These are phyloP conservation scores for Earliella scabrosa DNA, from an alignment of 1,284 basidiomycete genomes.

Conservation along the genomic window DNA sequence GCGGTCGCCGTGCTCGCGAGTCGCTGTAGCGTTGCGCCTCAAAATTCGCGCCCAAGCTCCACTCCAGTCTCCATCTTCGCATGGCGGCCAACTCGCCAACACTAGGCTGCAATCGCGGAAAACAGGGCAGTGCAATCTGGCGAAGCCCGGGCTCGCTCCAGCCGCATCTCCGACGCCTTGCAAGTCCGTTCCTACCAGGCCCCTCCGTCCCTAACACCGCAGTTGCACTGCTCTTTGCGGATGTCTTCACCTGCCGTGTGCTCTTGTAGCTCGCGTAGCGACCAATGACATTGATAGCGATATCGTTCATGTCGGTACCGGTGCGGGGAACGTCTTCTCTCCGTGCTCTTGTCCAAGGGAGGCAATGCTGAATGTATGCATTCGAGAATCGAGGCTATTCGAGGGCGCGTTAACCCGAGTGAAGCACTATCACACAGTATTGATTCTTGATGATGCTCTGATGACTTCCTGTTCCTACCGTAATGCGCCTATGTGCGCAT, in stretches of 20 bases:
- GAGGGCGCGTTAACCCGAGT: not conserved
- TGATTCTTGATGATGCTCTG: not conserved
- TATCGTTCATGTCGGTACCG: not conserved
- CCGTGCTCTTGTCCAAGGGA: not conserved
- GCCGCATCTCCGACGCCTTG: not conserved
- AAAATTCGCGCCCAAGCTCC: too few relatives aligned
- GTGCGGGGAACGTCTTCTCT: not conserved
- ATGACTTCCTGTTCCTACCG: not conserved
- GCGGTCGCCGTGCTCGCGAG: too few relatives aligned
- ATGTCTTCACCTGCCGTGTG: not conserved
- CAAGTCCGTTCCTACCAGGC: not conserved
- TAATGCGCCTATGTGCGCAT: not conserved
- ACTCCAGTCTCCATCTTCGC: too few relatives aligned
- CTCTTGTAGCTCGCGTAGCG: not conserved
- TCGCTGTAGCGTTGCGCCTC: too few relatives aligned
- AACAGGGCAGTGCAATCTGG: not conserved
- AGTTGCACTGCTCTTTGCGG: not conserved
- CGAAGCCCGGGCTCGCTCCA: not conserved
- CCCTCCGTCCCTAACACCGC: not conserved
- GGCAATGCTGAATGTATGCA: not conserved
- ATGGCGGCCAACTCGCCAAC: not conserved
- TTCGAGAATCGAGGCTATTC: too few relatives aligned
- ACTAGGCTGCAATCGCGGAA: not conserved
- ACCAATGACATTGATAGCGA: slow-evolving; percentile 6
- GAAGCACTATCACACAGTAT: not conserved